Percentiles rank a stretch among this genome's conserved stretches.
Evolutionary conservation across 768 basidiomycete genomes (phyloP).

Genomic region (Psilocybe azurescens): DNA sequence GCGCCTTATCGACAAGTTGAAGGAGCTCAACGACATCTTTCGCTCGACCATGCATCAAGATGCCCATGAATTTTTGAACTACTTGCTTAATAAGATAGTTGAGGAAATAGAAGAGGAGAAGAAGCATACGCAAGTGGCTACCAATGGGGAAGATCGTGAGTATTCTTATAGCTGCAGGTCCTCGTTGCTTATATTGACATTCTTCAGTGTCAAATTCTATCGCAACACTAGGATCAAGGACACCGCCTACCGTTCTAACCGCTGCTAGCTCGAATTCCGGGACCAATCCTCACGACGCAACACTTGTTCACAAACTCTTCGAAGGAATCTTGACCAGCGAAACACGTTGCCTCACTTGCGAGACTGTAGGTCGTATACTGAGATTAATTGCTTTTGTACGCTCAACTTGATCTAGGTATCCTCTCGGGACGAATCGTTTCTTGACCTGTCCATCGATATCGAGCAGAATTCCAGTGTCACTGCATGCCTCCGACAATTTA

Average conservation of each 20-base stretch:
- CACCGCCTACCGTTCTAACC: slow-evolving; percentile 44
- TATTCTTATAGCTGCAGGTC: slow-evolving; percentile 21
- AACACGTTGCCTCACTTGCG: slow-evolving; percentile 97
- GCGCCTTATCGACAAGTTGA: slow-evolving; percentile 91
- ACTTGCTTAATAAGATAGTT: slow-evolving; percentile 88
- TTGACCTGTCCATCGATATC: slow-evolving; percentile 99
- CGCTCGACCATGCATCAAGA: slow-evolving; percentile 95
- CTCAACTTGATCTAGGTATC: slow-evolving; percentile 61
- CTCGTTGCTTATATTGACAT: slow-evolving; percentile 14
- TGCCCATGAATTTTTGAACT: slow-evolving; percentile 98
- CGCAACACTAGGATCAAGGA: slow-evolving; percentile 55
- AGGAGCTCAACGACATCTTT: slow-evolving; percentile 91
- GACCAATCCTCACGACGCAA: slow-evolving; percentile 55
- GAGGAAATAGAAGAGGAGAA: slow-evolving; percentile 88
- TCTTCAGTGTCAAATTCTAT: slow-evolving; percentile 64
- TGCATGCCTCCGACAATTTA: slow-evolving; percentile 94
- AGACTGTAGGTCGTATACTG: slow-evolving; percentile 68
- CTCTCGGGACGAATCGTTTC: slow-evolving; percentile 93
- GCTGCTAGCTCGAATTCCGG: slow-evolving; percentile 52
- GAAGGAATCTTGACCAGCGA: slow-evolving; percentile 96
- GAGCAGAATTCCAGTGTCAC: slow-evolving; percentile 98
- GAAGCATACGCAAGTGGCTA: slow-evolving; percentile 43
- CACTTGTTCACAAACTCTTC: slow-evolving; percentile 91
- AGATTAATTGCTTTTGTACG: slow-evolving; percentile 14
- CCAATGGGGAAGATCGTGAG: slow-evolving; percentile 71